Evolutionary conservation across 805 yeast species (phyloP), one percentile per base, ranked within the genome.

Genomic region (Cyberlindnera mycetangii): DNA sequence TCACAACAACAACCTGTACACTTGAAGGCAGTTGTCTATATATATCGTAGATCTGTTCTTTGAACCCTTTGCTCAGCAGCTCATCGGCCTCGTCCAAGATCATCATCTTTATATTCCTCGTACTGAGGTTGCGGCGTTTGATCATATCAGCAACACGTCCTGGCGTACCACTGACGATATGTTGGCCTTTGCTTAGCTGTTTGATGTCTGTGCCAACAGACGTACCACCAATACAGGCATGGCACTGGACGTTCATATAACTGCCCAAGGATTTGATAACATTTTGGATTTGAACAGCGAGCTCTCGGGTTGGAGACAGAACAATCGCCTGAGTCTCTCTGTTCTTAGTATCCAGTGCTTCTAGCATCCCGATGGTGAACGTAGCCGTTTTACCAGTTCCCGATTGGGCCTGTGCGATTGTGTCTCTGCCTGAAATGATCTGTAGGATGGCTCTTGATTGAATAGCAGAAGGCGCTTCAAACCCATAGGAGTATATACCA

Each of bases 361-460:
- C 95, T 53, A 93, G 72, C 75, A 89, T 86, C 20, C 96, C 92
- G 55, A 93, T 92, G 52, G 97, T 78, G 75, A 93, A 93, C 38
- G 99, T 93, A 53, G 98, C 99, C 22, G 99, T 93, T 74, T 93
- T 93, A 71, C 99, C 99, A 39, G 99, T 93, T 70, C 99, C 99
- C 30, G 97, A 89, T 72, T 93, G 99, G 48, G 99, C 98, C 73
- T 93, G 99, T 49, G 99, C 99, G 52, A 93, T 81, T 43, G 90
- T 95, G 69, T 93, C 99, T 68, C 89, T 83, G 45, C 97, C 97
- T 62, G 82, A 83, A 59, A 89, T 85, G 68, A 93, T 90, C 67
- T 95, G 99, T 70, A 85, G 74, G 58, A 93, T 93, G 52, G 98
- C 99, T 69, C 99, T 82, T 64, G 89, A 90, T 74, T 93, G 99